Evolutionary conservation across 106 monocot species (phyloP).

Genomic region (Triglochin maritima): DNA sequence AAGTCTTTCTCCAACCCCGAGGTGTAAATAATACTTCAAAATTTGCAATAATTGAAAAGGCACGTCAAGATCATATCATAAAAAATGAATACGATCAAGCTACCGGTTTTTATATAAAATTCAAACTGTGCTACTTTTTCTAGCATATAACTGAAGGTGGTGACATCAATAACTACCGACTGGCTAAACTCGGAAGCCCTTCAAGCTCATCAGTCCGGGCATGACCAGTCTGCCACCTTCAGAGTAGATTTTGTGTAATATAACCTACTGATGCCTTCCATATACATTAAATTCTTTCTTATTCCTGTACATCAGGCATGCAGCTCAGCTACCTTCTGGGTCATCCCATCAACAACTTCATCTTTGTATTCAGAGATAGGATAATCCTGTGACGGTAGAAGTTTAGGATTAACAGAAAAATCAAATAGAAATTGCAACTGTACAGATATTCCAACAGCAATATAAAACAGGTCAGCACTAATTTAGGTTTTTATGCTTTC

Average conservation of each 20-base stretch:
- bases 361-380: conserved; percentile 24
- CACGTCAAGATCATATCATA: not conserved
- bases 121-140: not conserved
- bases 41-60: not conserved
- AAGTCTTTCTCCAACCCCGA: too few relatives aligned
- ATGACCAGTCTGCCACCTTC: not conserved
- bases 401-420: not conserved
- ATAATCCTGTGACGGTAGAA: conserved; percentile 24
- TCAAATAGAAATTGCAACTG: not conserved
- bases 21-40: too few relatives aligned
- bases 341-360: conserved; percentile 33
- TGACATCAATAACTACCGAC: not conserved
- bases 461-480: not conserved
- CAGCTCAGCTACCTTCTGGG: conserved; percentile 23
- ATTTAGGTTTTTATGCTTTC: too few relatives aligned
- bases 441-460: not conserved
- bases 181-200: not conserved
- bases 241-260: not conserved
- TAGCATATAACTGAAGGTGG: not conserved
- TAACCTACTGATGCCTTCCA: not conserved
- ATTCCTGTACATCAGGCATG: conserved; percentile 6
- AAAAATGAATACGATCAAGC: not conserved
- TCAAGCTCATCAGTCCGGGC: not conserved
- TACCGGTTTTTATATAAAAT: conserved; percentile 4
- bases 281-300: not conserved